Percentiles rank a stretch among this genome's conserved stretches.
phyloP scores from a whole-genome alignment of 148 eudicot species.

The Fagopyrum homotropicum region DNA sequence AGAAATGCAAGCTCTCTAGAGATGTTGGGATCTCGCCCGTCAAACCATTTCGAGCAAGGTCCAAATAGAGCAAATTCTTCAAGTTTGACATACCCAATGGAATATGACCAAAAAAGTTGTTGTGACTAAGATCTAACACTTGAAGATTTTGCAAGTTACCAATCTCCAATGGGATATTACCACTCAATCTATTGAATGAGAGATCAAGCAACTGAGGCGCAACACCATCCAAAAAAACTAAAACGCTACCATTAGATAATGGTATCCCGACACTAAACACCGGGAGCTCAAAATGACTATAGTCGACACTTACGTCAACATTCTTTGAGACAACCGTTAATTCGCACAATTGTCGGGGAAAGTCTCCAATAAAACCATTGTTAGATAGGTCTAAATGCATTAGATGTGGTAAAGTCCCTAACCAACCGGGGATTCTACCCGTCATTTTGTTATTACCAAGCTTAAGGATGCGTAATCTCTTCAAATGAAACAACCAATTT shows the following conservation, averaged over 20 bases:
- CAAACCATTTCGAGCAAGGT: constrained; percentile 54
- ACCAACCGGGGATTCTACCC: constrained; percentile 68
- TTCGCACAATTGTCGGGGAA: constrained; percentile 36
- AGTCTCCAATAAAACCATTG: constrained; percentile 43
- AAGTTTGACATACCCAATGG: constrained; percentile 62
- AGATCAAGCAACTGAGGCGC: constrained; percentile 36
- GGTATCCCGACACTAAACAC: constrained; percentile 20
- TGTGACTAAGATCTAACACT: constrained; percentile 46
- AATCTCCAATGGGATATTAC: constrained; percentile 55
- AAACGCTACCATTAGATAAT: too few relatives aligned
- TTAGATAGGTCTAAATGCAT: constrained; percentile 57
- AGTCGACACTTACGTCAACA: constrained; percentile 25
- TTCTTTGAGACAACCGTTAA: constrained; percentile 37
- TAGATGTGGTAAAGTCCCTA: constrained; percentile 51
- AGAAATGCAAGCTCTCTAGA: constrained; percentile 41
- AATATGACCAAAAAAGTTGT: constrained; percentile 58
- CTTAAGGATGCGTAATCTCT: constrained; percentile 54
- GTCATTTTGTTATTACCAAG: constrained; percentile 45
- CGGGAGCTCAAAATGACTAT: constrained; percentile 56
- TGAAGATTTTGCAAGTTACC: constrained; percentile 53
- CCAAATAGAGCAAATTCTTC: constrained; percentile 37
- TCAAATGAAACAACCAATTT: constrained; percentile 47
- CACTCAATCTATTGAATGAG: constrained; percentile 52
- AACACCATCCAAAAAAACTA: too few relatives aligned
- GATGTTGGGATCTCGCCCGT: constrained; percentile 72